These are phyloP conservation scores for Lasiosphaeria hispida DNA, from an alignment of 495 filamentous ascomycete genomes.

Conservation along the genomic window DNA sequence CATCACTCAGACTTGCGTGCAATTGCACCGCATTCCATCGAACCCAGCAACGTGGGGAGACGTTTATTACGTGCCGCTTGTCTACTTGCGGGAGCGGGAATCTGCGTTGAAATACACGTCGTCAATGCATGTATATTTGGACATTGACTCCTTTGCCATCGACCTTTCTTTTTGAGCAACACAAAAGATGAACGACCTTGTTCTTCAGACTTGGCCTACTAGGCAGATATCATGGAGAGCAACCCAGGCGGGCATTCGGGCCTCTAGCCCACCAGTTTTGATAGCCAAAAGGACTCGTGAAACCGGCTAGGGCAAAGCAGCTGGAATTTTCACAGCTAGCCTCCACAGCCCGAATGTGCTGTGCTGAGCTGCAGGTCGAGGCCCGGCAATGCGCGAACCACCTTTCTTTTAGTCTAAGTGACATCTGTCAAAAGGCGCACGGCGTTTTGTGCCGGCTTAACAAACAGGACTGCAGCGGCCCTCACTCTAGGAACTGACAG, in stretches of 20 bases:
- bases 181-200: not conserved
- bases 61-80: slow-evolving; percentile 10
- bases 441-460: not conserved
- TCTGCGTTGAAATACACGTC: not conserved
- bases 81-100: not conserved
- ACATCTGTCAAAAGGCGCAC: not conserved
- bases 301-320: too few species aligned
- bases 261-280: too few species aligned
- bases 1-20: not conserved
- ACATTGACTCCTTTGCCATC: not conserved
- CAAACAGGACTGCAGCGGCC: not conserved
- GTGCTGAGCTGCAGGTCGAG: not conserved
- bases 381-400: not conserved
- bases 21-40: not conserved
- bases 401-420: not conserved
- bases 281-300: too few species aligned
- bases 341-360: too few species aligned
- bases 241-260: not conserved
- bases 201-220: too few species aligned
- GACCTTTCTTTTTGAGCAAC: not conserved
- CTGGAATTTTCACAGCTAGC: too few species aligned
- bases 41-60: slow-evolving; percentile 22
- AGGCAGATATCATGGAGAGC: too few species aligned
- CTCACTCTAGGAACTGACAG: not conserved
- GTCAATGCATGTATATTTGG: not conserved